phyloP scores from a whole-genome alignment of 306 rosid species.

The Sicyos baderoa region DNA sequence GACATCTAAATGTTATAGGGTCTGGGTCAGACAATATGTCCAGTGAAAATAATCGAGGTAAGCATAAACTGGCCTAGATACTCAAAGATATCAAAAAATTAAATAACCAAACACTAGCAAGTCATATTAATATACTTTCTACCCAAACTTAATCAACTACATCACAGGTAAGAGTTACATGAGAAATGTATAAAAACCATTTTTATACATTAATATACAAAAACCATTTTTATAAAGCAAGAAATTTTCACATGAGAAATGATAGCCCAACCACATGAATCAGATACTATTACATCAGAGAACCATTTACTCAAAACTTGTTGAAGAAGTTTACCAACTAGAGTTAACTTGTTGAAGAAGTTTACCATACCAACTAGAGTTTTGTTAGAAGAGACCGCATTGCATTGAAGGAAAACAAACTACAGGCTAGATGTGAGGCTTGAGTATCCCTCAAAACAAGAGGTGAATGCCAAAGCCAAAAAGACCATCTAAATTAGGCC shows the following conservation, averaged over 20 bases:
- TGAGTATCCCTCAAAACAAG: neutral
- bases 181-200: too few relatives aligned
- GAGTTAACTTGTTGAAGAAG: too few relatives aligned
- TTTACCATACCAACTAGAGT: neutral
- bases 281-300: neutral
- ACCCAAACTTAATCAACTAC: neutral
- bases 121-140: neutral
- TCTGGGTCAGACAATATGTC: too few relatives aligned
- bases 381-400: too few relatives aligned
- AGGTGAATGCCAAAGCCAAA: neutral
- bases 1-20: too few relatives aligned
- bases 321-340: too few relatives aligned
- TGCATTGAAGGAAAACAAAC: neutral
- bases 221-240: neutral
- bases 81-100: too few relatives aligned
- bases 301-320: neutral
- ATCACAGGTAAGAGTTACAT: too few relatives aligned
- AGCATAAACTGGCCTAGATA: too few relatives aligned
- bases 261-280: neutral
- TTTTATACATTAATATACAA: too few relatives aligned
- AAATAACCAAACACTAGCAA: neutral
- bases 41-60: too few relatives aligned
- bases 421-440: too few relatives aligned
- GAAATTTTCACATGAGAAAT: neutral
- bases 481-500: neutral